Evolutionary conservation across 495 filamentous ascomycete genomes (phyloP).

Genomic region (Copromyces sp.): DNA sequence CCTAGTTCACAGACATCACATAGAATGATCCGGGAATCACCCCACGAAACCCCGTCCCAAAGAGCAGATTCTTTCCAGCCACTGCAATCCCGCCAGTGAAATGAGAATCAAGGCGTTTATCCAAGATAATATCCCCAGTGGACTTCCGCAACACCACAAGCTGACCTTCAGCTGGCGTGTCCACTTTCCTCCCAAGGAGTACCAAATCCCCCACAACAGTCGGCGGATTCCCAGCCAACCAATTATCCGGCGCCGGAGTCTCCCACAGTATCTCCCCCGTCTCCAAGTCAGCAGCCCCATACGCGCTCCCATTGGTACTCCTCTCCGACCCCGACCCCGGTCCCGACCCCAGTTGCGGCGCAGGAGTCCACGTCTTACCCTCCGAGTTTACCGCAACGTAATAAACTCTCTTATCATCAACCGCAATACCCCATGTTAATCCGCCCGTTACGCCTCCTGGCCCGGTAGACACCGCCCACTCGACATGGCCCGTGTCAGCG

Average conservation of each 20-base stretch:
- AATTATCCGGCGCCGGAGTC: neutral
- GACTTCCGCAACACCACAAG: constrained; percentile 1
- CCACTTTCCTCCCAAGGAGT: neutral
- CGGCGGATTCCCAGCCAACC: neutral
- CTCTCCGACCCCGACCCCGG: neutral
- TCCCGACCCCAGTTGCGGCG: neutral
- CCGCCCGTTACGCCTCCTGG: constrained; percentile 20
- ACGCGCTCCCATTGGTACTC: constrained; percentile 19
- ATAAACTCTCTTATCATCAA: constrained; percentile 24
- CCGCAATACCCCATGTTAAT: constrained; percentile 31
- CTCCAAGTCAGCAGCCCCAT: constrained; percentile 21
- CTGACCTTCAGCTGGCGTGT: neutral
- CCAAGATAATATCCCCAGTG: neutral
- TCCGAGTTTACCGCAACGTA: constrained; percentile 24
- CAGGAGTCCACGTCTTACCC: constrained; percentile 9
- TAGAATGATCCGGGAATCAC: neutral
- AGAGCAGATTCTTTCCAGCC: constrained; percentile 1
- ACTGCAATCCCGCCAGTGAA: neutral
- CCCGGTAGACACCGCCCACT: constrained; percentile 22
- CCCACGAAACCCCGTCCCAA: constrained; percentile 6
- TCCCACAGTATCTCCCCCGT: constrained; percentile 12
- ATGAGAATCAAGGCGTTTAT: neutral
- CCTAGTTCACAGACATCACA: constrained; percentile 1
- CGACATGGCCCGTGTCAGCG: constrained; percentile 18
- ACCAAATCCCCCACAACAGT: constrained; percentile 4